Evolutionary conservation across 1,139 yeast genomes (phyloP).

Genomic region (Blastobotrys proliferans): DNA sequence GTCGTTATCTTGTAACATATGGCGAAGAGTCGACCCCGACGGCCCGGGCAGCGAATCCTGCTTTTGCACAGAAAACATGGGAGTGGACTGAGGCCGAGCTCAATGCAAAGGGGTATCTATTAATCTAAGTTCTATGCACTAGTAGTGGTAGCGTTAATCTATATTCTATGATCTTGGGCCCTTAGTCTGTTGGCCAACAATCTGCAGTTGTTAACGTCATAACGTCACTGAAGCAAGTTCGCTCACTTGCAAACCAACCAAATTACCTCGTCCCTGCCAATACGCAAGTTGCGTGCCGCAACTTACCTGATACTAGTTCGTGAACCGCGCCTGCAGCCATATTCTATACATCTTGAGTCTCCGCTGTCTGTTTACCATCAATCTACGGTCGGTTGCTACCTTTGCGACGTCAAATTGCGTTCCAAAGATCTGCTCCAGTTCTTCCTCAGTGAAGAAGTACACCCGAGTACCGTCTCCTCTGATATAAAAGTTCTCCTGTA

Average conservation of each 20-base stretch:
- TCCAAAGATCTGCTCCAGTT: slow-evolving; percentile 71
- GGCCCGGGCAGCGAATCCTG: slow-evolving; percentile 53
- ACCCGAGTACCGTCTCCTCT: slow-evolving; percentile 99
- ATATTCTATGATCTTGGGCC: too few relatives aligned
- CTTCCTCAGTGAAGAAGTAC: slow-evolving; percentile 93
- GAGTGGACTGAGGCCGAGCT: slow-evolving; percentile 74
- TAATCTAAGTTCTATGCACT: too few relatives aligned
- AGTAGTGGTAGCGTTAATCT: too few relatives aligned
- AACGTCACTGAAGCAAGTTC: too few relatives aligned
- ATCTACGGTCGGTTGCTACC: slow-evolving; percentile 85
- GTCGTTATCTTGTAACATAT: slow-evolving; percentile 57
- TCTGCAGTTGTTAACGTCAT: too few relatives aligned
- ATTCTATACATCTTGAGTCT: slow-evolving; percentile 92
- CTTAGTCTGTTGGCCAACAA: too few relatives aligned
- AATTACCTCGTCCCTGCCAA: too few relatives aligned
- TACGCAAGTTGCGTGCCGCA: too few relatives aligned
- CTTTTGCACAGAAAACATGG: slow-evolving; percentile 70
- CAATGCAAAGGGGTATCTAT: slow-evolving; percentile 42
- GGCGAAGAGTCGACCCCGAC: slow-evolving; percentile 57
- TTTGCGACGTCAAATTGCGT: slow-evolving; percentile 59
- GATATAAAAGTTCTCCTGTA: slow-evolving; percentile 90
- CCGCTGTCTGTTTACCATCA: slow-evolving; percentile 87
- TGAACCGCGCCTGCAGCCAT: slow-evolving; percentile 91
- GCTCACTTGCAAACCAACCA: too few relatives aligned
- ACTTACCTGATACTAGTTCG: too few relatives aligned